Conservation (phyloP, 2,329 filamentous ascomycete genomes). For the Fusarium succisae region DNA sequence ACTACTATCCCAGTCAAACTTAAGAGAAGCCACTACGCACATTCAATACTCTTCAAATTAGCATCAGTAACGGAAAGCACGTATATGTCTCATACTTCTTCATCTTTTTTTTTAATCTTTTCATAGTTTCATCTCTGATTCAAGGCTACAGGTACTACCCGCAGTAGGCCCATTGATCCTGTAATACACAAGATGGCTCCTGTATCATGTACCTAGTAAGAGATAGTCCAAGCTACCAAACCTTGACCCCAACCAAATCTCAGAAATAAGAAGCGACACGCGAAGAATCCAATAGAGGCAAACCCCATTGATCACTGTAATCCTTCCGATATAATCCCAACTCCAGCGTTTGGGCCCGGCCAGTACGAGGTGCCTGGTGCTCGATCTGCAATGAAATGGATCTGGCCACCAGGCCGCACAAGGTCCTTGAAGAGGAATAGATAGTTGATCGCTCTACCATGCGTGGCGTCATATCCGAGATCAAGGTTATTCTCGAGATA, state of each 20-base stretch:
- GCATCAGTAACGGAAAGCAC: neutral
- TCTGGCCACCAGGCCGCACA: neutral
- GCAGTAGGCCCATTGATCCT: neutral
- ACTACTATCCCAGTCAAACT: neutral
- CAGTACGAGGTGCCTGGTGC: neutral
- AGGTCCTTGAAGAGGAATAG: neutral
- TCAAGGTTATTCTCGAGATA: neutral
- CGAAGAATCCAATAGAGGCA: neutral
- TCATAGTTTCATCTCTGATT: neutral
- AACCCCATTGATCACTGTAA: neutral
- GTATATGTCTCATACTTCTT: neutral
- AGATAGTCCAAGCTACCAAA: neutral
- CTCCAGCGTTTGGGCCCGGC: neutral
- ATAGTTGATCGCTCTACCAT: neutral
- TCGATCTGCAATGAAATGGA: neutral
- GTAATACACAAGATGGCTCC: neutral
- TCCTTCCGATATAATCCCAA: neutral
- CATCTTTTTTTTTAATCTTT: neutral
- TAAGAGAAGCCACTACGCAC: neutral
- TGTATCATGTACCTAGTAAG: neutral
- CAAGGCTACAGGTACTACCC: accelerated
- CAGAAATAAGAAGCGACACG: too few species aligned
- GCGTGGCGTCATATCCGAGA: too few species aligned
- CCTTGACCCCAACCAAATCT: neutral
- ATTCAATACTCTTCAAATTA: neutral